Evolutionary conservation across 1,284 basidiomycete genomes (phyloP).

Genomic region (Sporisorium reilianum): DNA sequence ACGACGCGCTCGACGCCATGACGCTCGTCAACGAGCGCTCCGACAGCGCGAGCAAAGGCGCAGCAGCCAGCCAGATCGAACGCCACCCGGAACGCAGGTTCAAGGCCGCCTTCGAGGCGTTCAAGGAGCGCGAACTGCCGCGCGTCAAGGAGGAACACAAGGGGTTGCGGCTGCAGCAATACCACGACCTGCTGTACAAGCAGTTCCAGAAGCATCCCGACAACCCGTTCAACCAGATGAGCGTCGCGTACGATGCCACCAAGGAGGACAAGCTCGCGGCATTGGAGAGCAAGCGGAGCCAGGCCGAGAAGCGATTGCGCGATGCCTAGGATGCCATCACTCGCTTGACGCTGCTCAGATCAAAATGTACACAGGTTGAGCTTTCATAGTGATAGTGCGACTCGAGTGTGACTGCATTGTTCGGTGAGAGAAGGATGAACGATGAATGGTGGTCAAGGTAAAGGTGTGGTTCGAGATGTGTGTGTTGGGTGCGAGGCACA

Average conservation of each 20-base stretch:
- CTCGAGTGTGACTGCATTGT: not conserved
- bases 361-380: too few relatives aligned
- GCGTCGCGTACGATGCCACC: conserved; percentile 80
- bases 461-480: not conserved
- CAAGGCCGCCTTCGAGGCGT: conserved; percentile 86
- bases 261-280: conserved; percentile 84
- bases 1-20: conserved; percentile 90
- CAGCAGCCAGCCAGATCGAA: conserved; percentile 82
- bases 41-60: conserved; percentile 81
- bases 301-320: conserved; percentile 61
- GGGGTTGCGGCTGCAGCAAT: conserved; percentile 85
- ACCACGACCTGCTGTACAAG: conserved; percentile 73
- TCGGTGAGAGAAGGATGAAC: too few relatives aligned
- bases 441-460: not conserved
- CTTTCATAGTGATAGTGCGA: too few relatives aligned
- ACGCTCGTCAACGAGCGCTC: conserved; percentile 89
- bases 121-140: conserved; percentile 88
- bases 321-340: conserved; percentile 21
- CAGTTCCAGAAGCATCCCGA: conserved; percentile 80
- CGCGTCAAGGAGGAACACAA: conserved; percentile 83
- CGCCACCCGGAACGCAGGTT: conserved; percentile 87
- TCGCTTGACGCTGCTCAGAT: too few relatives aligned
- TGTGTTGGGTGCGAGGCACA: not conserved
- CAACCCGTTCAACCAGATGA: conserved; percentile 78
- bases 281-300: conserved; percentile 72